Evolutionary conservation across 345 rosid genomes (phyloP).

Genomic region (Rhodomyrtus tomentosa): DNA sequence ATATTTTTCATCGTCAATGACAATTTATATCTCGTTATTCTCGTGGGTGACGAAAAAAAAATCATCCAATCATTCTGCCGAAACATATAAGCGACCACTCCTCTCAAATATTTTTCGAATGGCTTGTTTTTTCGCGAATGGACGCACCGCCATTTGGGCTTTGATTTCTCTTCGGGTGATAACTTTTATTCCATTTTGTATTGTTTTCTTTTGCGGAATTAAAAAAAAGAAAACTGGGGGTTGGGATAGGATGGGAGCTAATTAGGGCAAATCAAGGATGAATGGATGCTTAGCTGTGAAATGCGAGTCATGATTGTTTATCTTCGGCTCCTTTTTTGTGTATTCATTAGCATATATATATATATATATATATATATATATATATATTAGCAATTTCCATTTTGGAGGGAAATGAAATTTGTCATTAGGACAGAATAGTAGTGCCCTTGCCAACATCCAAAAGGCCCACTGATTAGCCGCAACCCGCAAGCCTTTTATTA

Average conservation of each 20-base stretch:
- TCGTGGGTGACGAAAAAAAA: too few species aligned
- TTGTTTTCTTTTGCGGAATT: background rate
- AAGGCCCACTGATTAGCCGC: background rate
- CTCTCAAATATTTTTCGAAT: too few species aligned
- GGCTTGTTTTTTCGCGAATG: too few species aligned
- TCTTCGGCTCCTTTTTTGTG: background rate
- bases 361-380: too few species aligned
- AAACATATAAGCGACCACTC: too few species aligned
- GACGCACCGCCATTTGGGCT: too few species aligned
- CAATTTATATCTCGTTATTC: too few species aligned
- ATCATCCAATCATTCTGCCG: too few species aligned
- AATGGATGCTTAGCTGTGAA: slow-evolving; percentile 2
- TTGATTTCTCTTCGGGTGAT: too few species aligned
- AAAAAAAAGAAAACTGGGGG: background rate
- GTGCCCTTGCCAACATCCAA: background rate
- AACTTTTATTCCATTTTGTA: background rate
- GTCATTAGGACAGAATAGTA: background rate
- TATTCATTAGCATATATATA: background rate
- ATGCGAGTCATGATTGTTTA: background rate
- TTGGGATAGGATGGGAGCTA: background rate
- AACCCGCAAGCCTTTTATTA: background rate
- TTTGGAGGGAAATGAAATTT: background rate
- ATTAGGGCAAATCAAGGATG: background rate
- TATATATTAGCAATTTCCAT: background rate
- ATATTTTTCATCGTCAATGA: too few species aligned